phyloP scores from a whole-genome alignment of 306 rosid species.

The Phaseolus lunatus region DNA sequence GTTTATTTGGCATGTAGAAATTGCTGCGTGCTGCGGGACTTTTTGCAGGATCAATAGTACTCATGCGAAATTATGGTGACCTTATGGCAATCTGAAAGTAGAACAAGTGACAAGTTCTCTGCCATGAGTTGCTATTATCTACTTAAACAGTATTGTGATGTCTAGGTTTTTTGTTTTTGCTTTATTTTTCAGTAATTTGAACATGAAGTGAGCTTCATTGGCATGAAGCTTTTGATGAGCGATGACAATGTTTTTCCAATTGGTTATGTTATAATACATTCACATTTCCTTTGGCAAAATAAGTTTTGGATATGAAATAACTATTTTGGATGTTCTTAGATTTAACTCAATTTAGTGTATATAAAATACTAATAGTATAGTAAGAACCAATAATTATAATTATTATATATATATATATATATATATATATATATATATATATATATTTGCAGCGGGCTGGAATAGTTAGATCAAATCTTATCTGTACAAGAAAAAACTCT shows the following conservation, averaged over 20 bases:
- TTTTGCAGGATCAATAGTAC: conserved; percentile 73
- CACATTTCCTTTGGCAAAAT: conserved; percentile 1
- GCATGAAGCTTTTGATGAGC: conserved; percentile 25
- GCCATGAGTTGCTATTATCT: conserved; percentile 36
- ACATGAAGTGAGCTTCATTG: conserved; percentile 19
- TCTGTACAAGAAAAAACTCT: neutral
- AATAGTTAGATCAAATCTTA: neutral
- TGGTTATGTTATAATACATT: conserved; percentile 26
- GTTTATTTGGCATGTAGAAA: conserved; percentile 60
- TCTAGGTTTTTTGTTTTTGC: neutral
- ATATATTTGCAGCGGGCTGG: neutral
- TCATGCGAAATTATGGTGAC: conserved; percentile 83
- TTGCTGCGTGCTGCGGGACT: conserved; percentile 81
- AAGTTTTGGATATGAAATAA: conserved; percentile 36
- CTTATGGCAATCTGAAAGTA: conserved; percentile 80
- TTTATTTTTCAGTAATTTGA: neutral
- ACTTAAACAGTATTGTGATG: conserved; percentile 19
- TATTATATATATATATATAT: too few relatives aligned
- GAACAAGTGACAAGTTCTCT: conserved; percentile 21
- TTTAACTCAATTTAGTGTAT: neutral
- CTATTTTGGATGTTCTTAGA: conserved; percentile 12
- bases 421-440: too few relatives aligned
- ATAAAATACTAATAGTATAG: neutral
- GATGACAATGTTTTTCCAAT: neutral
- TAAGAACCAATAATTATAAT: neutral